Evolutionary conservation across 1,139 yeast genomes (phyloP).

Genomic region (Geotrichum restrictum): DNA sequence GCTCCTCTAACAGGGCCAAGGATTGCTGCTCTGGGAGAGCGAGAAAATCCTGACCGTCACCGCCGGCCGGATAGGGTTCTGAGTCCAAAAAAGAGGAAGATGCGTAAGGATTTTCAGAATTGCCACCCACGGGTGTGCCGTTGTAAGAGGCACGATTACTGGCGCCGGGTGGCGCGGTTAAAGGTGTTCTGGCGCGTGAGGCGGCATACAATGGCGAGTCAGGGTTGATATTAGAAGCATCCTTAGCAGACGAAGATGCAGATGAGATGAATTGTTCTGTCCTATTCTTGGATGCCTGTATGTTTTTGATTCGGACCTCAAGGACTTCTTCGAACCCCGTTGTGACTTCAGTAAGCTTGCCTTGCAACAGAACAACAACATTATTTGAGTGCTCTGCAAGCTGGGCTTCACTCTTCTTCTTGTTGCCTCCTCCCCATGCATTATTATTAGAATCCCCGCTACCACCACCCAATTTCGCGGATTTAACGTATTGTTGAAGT

Average conservation of each 20-base stretch:
- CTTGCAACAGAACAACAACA: slow-evolving; percentile 79
- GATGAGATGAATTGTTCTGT: slow-evolving; percentile 71
- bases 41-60: slow-evolving; percentile 23
- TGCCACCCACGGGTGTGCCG: slow-evolving; percentile 4
- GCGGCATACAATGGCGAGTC: slow-evolving; percentile 21
- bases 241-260: slow-evolving; percentile 36
- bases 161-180: neutral
- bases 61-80: slow-evolving; percentile 26
- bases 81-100: slow-evolving; percentile 21
- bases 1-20: slow-evolving; percentile 59
- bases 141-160: neutral
- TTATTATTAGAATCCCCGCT: slow-evolving; percentile 14
- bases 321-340: slow-evolving; percentile 87
- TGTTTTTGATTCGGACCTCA: slow-evolving; percentile 80
- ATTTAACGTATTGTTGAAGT: slow-evolving; percentile 52
- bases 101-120: slow-evolving; percentile 38
- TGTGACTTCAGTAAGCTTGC: slow-evolving; percentile 85
- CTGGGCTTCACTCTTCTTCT: slow-evolving; percentile 54
- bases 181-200: slow-evolving; percentile 13
- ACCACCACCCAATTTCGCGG: slow-evolving; percentile 38
- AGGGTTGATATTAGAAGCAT: slow-evolving; percentile 11
- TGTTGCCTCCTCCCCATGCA: slow-evolving; percentile 33
- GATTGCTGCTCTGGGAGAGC: slow-evolving; percentile 64
- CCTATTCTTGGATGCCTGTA: slow-evolving; percentile 73
- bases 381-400: slow-evolving; percentile 72